A percentile compares a stretch with the other conserved stretches of the same genome.
phyloP scores from a whole-genome alignment of 345 rosid genomes.

The Eucalyptus decipiens region DNA sequence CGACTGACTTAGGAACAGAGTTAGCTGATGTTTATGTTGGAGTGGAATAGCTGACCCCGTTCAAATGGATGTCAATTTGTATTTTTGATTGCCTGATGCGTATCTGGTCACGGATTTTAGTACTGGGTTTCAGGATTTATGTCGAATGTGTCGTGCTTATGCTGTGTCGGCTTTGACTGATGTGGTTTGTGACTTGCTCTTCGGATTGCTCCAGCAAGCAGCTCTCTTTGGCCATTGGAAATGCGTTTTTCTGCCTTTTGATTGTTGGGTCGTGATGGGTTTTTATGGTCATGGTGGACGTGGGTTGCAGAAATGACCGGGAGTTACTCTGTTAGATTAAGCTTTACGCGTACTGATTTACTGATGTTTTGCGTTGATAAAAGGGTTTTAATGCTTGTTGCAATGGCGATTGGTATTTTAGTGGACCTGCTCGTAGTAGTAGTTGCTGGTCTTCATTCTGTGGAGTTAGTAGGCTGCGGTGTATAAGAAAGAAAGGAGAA shows the following conservation, averaged over 20 bases:
- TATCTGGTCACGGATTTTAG: background rate
- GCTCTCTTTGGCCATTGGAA: background rate
- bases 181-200: background rate
- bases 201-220: background rate
- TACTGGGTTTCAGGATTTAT: background rate
- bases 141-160: background rate
- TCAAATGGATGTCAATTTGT: background rate
- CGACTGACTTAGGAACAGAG: fast-evolving
- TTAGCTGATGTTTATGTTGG: background rate
- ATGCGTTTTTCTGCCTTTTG: background rate
- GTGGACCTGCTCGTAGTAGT: background rate
- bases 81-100: background rate
- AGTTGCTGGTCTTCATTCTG: background rate
- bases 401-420: background rate
- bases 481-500: background rate
- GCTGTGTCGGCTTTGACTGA: background rate
- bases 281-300: background rate
- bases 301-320: background rate
- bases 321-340: background rate
- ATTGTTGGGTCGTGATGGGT: background rate
- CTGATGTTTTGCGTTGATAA: fast-evolving
- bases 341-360: background rate
- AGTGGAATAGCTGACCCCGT: background rate
- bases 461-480: background rate
- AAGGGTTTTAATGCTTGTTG: background rate